These are phyloP conservation scores for Penstemon newberryi DNA, from an alignment of 257 asterid species.

Conservation along the genomic window DNA sequence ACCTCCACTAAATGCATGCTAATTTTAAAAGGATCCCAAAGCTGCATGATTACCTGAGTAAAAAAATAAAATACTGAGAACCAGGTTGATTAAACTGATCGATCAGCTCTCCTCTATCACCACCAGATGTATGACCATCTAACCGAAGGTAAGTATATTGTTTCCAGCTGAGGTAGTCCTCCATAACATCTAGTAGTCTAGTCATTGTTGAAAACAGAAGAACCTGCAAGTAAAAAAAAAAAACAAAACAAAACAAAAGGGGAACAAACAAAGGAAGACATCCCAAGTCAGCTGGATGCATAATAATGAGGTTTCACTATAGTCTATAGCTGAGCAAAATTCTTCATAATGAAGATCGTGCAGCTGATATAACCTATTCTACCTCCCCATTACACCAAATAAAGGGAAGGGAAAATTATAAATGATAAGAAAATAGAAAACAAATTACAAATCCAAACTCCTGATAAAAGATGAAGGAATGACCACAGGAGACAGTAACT, in stretches of 20 bases:
- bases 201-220: conserved; percentile 99
- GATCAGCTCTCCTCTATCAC: conserved; percentile 94
- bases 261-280: neutral
- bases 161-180: conserved; percentile 97
- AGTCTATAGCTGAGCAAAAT: neutral
- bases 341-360: conserved; percentile 15
- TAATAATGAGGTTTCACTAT: conserved; percentile 7
- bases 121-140: conserved; percentile 99
- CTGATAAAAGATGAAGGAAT: neutral
- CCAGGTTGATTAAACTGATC: conserved; percentile 77
- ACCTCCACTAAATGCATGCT: conserved; percentile 25
- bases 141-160: conserved; percentile 87
- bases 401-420: conserved; percentile 4
- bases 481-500: neutral
- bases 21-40: conserved; percentile 1
- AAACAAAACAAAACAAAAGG: neutral
- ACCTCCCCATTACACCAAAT: neutral
- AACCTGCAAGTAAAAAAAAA: conserved; percentile 45
- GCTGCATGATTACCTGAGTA: conserved; percentile 76
- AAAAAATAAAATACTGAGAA: conserved; percentile 90
- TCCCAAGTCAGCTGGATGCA: conserved; percentile 13
- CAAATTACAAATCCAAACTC: neutral
- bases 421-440: conserved; percentile 7
- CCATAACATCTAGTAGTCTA: conserved; percentile 97
- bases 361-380: neutral